Evolutionary conservation across 345 rosid genomes (phyloP).

Genomic region (Syzygium jambos): DNA sequence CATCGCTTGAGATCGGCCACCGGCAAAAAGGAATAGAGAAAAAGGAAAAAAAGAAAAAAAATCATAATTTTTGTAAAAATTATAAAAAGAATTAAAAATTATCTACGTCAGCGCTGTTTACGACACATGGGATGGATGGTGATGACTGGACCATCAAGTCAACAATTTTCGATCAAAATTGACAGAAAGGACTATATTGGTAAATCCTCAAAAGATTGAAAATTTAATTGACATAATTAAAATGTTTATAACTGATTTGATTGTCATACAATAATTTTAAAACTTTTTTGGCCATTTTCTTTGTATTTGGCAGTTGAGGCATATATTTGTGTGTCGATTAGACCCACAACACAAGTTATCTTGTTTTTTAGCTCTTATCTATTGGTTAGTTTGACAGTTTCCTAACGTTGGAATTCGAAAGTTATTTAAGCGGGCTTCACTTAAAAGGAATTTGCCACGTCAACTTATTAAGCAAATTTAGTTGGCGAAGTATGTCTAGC

Average conservation of each 20-base stretch:
- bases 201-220: too few relatives aligned
- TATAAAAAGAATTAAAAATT: too few relatives aligned
- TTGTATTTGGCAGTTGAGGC: not conserved
- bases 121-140: too few relatives aligned
- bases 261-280: too few relatives aligned
- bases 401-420: not conserved
- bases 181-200: too few relatives aligned
- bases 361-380: not conserved
- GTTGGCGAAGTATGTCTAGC: not conserved
- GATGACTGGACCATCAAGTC: rapidly evolving
- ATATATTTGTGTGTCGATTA: too few relatives aligned
- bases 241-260: not conserved
- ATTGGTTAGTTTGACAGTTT: not conserved
- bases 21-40: not conserved
- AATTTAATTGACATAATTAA: too few relatives aligned
- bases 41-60: too few relatives aligned
- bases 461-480: not conserved
- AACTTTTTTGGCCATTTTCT: not conserved
- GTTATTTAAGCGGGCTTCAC: too few relatives aligned
- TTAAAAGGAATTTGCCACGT: not conserved
- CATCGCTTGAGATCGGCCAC: rapidly evolving
- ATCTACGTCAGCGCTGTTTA: rapidly evolving
- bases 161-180: too few relatives aligned
- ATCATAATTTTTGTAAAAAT: too few relatives aligned
- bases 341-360: too few relatives aligned